phyloP scores from a whole-genome alignment of 768 basidiomycete species.

The Lentinula guzmanii region DNA sequence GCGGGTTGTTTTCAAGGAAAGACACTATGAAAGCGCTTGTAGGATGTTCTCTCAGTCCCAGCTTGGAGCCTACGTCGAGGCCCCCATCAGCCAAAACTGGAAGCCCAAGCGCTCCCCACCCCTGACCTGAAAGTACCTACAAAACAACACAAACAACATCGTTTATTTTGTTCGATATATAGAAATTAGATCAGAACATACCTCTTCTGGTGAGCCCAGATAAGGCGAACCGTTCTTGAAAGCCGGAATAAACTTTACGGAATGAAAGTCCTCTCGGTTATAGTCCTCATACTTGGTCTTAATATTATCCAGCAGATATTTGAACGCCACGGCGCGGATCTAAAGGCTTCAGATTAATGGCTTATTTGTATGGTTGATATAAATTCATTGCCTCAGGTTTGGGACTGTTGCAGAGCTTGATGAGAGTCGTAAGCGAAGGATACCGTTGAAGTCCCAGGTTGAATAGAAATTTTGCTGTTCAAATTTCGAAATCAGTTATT shows the following conservation, averaged over 20 bases:
- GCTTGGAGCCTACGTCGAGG: constrained; percentile 49
- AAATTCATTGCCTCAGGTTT: constrained; percentile 29
- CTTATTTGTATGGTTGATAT: not conserved
- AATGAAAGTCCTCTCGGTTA: constrained; percentile 44
- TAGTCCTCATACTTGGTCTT: constrained; percentile 54
- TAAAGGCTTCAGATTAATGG: constrained; percentile 9
- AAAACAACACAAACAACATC: not conserved
- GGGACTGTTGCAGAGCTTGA: constrained; percentile 61
- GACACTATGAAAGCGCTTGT: constrained; percentile 53
- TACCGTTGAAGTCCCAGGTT: constrained; percentile 60
- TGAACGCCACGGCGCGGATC: constrained; percentile 58
- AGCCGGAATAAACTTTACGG: constrained; percentile 78
- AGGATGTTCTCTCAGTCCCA: constrained; percentile 69
- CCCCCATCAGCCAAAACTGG: constrained; percentile 50
- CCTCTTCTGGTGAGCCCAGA: constrained; percentile 62
- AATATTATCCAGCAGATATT: constrained; percentile 79
- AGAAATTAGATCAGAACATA: constrained; percentile 20
- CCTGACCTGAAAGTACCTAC: constrained; percentile 64
- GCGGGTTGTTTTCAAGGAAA: constrained; percentile 54
- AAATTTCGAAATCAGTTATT: not conserved
- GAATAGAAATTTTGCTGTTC: constrained; percentile 73
- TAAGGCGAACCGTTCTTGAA: constrained; percentile 42
- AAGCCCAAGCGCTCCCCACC: constrained; percentile 77
- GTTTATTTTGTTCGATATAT: not conserved
- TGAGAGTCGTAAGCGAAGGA: constrained; percentile 60